Percentiles rank a stretch among this genome's conserved stretches.
phyloP scores from a whole-genome alignment of 768 basidiomycete species.

The Chalciporus chontae region DNA sequence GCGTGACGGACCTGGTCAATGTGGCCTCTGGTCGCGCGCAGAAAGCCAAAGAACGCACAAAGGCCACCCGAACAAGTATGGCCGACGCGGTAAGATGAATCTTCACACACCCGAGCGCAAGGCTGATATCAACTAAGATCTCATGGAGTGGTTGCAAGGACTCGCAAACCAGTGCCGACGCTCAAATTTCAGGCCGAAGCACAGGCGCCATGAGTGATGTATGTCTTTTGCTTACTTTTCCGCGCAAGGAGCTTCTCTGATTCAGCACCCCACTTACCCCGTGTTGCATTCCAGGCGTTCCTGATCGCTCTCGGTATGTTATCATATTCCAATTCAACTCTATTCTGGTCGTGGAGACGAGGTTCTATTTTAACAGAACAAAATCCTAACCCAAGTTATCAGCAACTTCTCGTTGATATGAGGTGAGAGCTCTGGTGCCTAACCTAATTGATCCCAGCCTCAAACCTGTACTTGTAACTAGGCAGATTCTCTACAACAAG shows the following conservation, averaged over 20 bases:
- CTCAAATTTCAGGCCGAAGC: conserved; percentile 58
- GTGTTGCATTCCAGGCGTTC: conserved; percentile 43
- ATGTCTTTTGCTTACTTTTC: conserved; percentile 28
- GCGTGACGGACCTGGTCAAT: conserved; percentile 72
- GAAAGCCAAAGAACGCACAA: conserved; percentile 61
- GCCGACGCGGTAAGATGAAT: conserved; percentile 74
- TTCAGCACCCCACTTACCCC: not conserved
- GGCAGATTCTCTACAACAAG: conserved; percentile 40
- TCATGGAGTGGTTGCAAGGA: conserved; percentile 85
- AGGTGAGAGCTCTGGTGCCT: conserved; percentile 32
- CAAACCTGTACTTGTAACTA: conserved; percentile 11
- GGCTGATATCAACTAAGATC: conserved; percentile 42
- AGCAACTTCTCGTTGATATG: conserved; percentile 42
- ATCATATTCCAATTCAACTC: not conserved
- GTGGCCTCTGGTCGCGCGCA: conserved; percentile 61
- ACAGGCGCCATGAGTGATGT: conserved; percentile 83
- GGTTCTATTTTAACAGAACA: conserved; percentile 27
- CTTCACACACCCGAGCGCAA: not conserved
- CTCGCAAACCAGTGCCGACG: conserved; percentile 79
- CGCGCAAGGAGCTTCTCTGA: not conserved
- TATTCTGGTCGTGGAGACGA: not conserved
- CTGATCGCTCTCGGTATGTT: conserved; percentile 49
- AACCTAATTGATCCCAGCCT: not conserved
- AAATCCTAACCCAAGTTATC: conserved; percentile 50
- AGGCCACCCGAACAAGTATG: conserved; percentile 65